Conservation (phyloP, 2,329 filamentous ascomycete species). For the Trichoderma koningii region DNA sequence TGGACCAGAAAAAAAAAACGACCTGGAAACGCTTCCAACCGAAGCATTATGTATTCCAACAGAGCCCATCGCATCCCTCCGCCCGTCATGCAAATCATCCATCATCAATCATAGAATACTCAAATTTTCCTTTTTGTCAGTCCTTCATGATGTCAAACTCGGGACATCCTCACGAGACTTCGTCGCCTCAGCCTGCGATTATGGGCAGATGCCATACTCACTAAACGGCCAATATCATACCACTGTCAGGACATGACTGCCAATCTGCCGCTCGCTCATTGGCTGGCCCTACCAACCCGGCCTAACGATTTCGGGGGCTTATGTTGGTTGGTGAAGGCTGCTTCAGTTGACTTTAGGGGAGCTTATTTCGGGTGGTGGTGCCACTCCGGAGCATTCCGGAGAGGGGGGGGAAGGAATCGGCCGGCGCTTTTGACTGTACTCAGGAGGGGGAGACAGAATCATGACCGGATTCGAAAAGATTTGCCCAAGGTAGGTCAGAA, state of each 20-base stretch:
- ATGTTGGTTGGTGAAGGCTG: not conserved
- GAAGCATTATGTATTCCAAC: conserved; percentile 21
- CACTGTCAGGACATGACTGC: conserved; percentile 24
- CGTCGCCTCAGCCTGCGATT: not conserved
- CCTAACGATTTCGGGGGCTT: not conserved
- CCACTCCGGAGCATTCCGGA: conserved; percentile 26
- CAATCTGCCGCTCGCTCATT: conserved; percentile 12
- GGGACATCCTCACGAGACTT: conserved; percentile 10
- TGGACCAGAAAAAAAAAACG: conserved; percentile 5
- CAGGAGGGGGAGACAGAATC: not conserved
- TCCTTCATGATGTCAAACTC: conserved; percentile 18
- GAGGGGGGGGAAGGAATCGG: not conserved
- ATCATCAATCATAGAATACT: not conserved
- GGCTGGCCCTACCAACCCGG: not conserved
- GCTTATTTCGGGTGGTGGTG: conserved; percentile 13
- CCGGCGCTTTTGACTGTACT: not conserved
- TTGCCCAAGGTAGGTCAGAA: not conserved
- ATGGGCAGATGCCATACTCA: conserved; percentile 18
- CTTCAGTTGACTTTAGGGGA: not conserved
- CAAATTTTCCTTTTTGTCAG: not conserved
- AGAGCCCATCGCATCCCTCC: conserved; percentile 12
- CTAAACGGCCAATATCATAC: conserved; percentile 21
- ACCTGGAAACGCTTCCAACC: conserved; percentile 1
- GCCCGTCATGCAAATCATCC: conserved; percentile 8
- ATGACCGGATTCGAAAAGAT: not conserved